Conservation (phyloP, 441 rosid genomes). For the Populus hybrid region DNA sequence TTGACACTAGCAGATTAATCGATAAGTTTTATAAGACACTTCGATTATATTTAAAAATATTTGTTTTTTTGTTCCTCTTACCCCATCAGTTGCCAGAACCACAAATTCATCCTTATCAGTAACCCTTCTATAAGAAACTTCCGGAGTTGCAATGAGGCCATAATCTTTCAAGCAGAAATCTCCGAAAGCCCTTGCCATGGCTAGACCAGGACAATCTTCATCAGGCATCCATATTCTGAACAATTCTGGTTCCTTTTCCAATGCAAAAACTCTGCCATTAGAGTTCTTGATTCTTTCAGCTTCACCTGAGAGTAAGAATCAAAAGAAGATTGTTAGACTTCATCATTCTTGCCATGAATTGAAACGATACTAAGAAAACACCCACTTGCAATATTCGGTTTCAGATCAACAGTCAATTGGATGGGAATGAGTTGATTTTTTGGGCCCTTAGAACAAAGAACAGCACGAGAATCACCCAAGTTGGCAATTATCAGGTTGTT, state of each 20-base stretch:
- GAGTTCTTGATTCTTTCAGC: conserved; percentile 64
- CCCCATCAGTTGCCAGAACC: conserved; percentile 93
- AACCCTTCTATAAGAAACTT: conserved; percentile 62
- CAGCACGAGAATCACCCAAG: conserved; percentile 92
- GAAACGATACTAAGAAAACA: background rate
- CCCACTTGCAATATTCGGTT: conserved; percentile 69
- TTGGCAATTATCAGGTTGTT: conserved; percentile 73
- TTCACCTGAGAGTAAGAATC: conserved; percentile 47
- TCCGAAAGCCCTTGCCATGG: conserved; percentile 95
- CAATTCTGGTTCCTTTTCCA: conserved; percentile 79
- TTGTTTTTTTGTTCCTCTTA: conserved; percentile 17
- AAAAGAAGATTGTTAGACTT: background rate
- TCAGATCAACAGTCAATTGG: conserved; percentile 84
- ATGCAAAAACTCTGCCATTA: conserved; percentile 81
- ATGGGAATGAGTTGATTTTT: conserved; percentile 58
- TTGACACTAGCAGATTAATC: background rate
- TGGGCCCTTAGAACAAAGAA: conserved; percentile 66
- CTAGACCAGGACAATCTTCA: conserved; percentile 90
- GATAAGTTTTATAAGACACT: background rate
- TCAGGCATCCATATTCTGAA: conserved; percentile 90
- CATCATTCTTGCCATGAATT: background rate
- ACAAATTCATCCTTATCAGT: conserved; percentile 71
- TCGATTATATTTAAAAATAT: too few species aligned
- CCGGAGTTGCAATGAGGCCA: conserved; percentile 72
- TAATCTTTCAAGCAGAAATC: conserved; percentile 95